Conservation (phyloP, 2,329 filamentous ascomycete species). For the Curvularia lunata region DNA sequence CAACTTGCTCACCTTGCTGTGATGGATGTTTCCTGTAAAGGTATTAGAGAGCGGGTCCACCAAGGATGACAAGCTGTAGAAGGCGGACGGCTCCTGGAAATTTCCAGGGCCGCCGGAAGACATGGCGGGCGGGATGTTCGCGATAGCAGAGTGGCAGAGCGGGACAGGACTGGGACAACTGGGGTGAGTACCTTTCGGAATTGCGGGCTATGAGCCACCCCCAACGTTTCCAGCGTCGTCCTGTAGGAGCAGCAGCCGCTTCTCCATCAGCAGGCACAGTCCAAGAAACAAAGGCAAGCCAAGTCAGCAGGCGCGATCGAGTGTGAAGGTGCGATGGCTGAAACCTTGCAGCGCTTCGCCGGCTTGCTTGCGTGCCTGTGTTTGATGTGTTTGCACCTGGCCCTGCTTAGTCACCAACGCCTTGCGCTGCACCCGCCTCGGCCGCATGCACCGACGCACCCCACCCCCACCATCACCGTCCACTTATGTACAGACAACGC, state of each 20-base stretch:
- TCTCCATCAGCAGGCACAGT: constrained; percentile 46
- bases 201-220: constrained; percentile 39
- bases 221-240: constrained; percentile 46
- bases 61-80: constrained; percentile 15
- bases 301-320: constrained; percentile 21
- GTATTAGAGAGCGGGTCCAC: constrained; percentile 32
- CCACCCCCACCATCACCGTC: neutral
- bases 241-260: constrained; percentile 37
- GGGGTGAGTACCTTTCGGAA: constrained; percentile 25
- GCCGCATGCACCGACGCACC: neutral
- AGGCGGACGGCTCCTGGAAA: constrained; percentile 20
- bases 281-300: constrained; percentile 25
- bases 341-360: constrained; percentile 11
- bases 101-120: constrained; percentile 24
- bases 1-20: constrained; percentile 21
- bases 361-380: constrained; percentile 16
- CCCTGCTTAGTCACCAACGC: constrained; percentile 2
- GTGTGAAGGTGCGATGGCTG: constrained; percentile 22
- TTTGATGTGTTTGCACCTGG: constrained; percentile 20
- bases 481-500: neutral
- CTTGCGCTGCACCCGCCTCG: neutral
- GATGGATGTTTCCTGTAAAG: constrained; percentile 27
- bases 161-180: constrained; percentile 24
- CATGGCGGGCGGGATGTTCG: constrained; percentile 27
- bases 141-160: constrained; percentile 31